phyloP scores from a whole-genome alignment of 805 yeast genomes.

The Candida nanaspora region DNA sequence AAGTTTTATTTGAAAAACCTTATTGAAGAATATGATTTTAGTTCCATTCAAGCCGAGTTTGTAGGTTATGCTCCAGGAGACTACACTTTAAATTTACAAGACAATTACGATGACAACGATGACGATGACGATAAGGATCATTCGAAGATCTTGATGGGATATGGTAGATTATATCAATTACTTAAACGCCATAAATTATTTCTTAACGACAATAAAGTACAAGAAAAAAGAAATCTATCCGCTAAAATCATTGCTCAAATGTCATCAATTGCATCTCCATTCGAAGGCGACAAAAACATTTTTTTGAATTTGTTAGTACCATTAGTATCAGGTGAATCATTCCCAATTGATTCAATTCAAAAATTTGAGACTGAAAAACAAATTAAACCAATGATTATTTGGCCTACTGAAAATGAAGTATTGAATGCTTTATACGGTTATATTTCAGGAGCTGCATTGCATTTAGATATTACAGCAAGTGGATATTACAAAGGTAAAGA shows the following conservation, averaged over 20 bases:
- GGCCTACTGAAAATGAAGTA: conserved; percentile 26
- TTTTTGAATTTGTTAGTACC: conserved; percentile 44
- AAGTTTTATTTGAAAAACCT: conserved; percentile 17
- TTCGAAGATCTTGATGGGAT: conserved; percentile 32
- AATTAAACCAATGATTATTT: conserved; percentile 22
- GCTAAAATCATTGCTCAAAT: conserved; percentile 36
- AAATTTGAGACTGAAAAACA: conserved; percentile 12
- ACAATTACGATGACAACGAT: too few species aligned
- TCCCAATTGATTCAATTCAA: conserved; percentile 19
- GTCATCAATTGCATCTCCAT: conserved; percentile 45
- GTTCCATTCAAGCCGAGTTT: conserved; percentile 41
- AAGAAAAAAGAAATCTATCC: conserved; percentile 3
- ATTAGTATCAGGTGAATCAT: conserved; percentile 26
- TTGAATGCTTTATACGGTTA: conserved; percentile 12
- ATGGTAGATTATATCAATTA: conserved; percentile 37
- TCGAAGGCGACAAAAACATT: conserved; percentile 28
- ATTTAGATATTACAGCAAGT: conserved; percentile 9
- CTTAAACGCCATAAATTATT: conserved; percentile 27
- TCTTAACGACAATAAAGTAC: not conserved
- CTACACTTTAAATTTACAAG: conserved; percentile 12
- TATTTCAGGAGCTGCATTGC: conserved; percentile 24
- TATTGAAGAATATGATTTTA: conserved; percentile 36
- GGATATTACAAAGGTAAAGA: conserved; percentile 15
- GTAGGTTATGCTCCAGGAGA: conserved; percentile 49
- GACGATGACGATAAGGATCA: too few species aligned